Evolutionary conservation across 1,284 basidiomycete species (phyloP), one percentile per base, ranked within the genome.

Genomic region (Cerioporus squamosus): DNA sequence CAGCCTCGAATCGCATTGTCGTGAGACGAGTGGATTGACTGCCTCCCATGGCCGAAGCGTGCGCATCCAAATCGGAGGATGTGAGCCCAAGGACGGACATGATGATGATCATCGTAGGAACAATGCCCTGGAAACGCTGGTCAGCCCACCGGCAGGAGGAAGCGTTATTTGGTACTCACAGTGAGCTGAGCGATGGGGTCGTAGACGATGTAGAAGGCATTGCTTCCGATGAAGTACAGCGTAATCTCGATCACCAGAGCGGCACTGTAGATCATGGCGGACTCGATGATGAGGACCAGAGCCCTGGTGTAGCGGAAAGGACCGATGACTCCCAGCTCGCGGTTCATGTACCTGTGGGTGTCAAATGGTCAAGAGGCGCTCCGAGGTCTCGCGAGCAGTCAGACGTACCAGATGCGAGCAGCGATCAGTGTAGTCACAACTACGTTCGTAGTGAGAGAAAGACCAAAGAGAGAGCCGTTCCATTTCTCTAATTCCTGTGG

Each of bases 131-230:
- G 7, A 42, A 22, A 18, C 15, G 8, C 40, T 3, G 8, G 40
- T 42, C n/a, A 42, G 40, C 17, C 2, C 5, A 42, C n/a, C 4
- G 4, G n/a, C n/a, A 40, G 2, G 6, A 8, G 22, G 23, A 33
- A 38, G 38, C 52, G 18, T 17, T 18, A 8, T 12, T 26, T 1
- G 36, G 14, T 4, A 66, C 74, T 49, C 51, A 75, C 75, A n/a
- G 75, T 75, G 18, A 77, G 68, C 60, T 77, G 75, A 36, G 74
- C 75, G 54, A 77, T 77, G 31, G 75, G 75, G 53, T 78, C 75
- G 46, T 77, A 76, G 15, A 76, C 69, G 57, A 77, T 77, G 65
- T 78, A 78, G 65, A 77, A 75, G 12, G 74, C 71, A 64, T 76
- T 77, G 44, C 66, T 69, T 42, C 65, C 66, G 45, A 75, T 60